phyloP scores from a whole-genome alignment of 208 protist genomes.

The Acanthamoeba divionensis region DNA sequence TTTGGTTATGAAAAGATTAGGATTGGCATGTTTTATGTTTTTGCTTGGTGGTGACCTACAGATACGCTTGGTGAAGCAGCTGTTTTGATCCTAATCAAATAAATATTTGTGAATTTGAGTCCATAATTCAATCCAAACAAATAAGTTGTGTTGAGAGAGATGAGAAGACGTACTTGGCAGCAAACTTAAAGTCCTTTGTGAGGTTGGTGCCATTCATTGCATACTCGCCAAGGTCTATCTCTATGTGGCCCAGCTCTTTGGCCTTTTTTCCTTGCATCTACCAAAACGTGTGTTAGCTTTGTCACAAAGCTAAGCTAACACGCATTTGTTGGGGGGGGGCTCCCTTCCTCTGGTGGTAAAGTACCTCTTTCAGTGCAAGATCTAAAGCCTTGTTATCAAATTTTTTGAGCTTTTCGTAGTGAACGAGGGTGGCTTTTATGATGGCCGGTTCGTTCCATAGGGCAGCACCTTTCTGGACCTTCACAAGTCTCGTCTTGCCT shows the following conservation, averaged over 20 bases:
- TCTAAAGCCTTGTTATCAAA: not conserved
- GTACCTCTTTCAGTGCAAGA: not conserved
- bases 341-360: no score
- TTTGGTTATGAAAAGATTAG: no score
- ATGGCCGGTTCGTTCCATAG: not conserved
- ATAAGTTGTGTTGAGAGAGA: not conserved
- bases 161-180: not conserved
- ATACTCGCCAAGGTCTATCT: conserved; percentile 11
- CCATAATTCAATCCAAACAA: not conserved
- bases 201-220: not conserved
- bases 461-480: not conserved
- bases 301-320: no score
- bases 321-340: no score
- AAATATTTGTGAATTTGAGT: no score
- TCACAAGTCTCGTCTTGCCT: not conserved
- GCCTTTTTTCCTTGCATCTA: not conserved
- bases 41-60: no score
- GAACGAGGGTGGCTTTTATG: not conserved
- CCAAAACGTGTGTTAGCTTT: no score
- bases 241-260: not conserved
- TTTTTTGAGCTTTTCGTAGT: conserved; percentile 31
- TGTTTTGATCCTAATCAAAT: no score
- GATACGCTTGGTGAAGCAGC: no score
- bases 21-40: no score
- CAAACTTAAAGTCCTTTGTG: conserved; percentile 21